These are phyloP conservation scores for Solanum virginianum DNA, from an alignment of 257 asterid genomes.

Conservation along the genomic window DNA sequence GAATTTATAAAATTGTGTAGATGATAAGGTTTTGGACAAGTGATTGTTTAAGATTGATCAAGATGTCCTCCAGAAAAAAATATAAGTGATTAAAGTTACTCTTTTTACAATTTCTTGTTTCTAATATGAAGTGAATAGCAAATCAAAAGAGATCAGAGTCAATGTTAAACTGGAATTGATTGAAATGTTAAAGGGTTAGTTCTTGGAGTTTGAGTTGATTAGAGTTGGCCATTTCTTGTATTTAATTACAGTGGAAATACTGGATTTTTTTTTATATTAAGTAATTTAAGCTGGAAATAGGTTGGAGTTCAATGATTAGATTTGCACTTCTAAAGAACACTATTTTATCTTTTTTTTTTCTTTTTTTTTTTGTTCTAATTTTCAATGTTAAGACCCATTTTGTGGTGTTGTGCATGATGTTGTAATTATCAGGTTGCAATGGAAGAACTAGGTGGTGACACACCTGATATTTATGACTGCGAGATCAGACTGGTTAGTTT, in stretches of 20 bases:
- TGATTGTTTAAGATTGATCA: background rate
- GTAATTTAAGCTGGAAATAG: background rate
- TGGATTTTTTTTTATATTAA: background rate
- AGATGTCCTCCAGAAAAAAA: background rate
- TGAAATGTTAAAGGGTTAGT: background rate
- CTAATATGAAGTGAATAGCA: background rate
- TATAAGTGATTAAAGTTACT: background rate
- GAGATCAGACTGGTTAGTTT: constrained; percentile 47
- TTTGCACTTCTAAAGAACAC: background rate
- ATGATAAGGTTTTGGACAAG: background rate
- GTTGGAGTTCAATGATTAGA: background rate
- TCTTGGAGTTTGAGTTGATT: background rate
- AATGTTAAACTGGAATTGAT: background rate
- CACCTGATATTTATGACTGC: constrained; percentile 42
- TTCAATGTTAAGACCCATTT: background rate
- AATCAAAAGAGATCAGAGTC: background rate
- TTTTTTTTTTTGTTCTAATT: background rate
- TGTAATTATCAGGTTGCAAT: constrained; percentile 17
- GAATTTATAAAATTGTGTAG: background rate
- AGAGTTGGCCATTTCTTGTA: background rate
- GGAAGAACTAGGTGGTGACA: constrained; percentile 15
- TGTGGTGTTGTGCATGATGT: background rate
- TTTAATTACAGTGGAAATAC: background rate
- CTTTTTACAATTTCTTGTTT: background rate
- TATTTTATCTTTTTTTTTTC: background rate